Base-by-base conservation (phyloP, 202 grass and related monocot genomes). In the Setaria italica region DNA sequence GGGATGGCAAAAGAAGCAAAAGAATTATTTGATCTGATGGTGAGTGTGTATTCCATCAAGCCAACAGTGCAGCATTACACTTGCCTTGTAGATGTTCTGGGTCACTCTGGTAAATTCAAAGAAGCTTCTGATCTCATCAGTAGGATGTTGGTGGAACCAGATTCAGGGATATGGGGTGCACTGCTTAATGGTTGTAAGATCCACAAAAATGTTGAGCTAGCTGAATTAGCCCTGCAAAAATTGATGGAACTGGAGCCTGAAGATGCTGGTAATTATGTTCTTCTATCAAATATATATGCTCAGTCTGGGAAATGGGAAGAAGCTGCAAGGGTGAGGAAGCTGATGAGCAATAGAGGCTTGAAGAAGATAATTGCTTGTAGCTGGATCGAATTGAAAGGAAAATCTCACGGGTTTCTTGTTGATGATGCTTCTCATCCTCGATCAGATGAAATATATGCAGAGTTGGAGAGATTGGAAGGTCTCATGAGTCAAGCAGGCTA, bases 221-320 rank as follows among this genome's bases (percentile, higher is more conserved):
- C 87, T 64, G 90, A 93, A 81, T 51, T 97, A 63, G 87, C 87
- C 74, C 76, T 93, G 70, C 76, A 97, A 53, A 97, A 88, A 49
- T 70, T 97, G 66, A 92, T 93, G 68, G 87, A 95, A 78, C 66
- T 97, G 33, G 89, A 97, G 62, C 92, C 87, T 21, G 86, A 92
- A 53, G 92, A 94, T 80, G 87, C 95, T 30, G 95, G 92, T 56
- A 95, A 94, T 85, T 91, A 94, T 42, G 92, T 97, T 7, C 87
- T 94, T 85, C 67, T 91, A 65, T 94, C 92, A 47, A 93, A 97
- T 79, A 93, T 97, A 50, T 97, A 97, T 79, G 86, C 92, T 34
- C 88, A 88, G 42, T 86, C 88, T 71, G 88, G 90, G 53, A 90
- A 94, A 77, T 97, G 95, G 95, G 85, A 92, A 86, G 67, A 88